Evolutionary conservation across 495 filamentous ascomycete genomes (phyloP).

Genomic region (Saxophila tyrrhenica): DNA sequence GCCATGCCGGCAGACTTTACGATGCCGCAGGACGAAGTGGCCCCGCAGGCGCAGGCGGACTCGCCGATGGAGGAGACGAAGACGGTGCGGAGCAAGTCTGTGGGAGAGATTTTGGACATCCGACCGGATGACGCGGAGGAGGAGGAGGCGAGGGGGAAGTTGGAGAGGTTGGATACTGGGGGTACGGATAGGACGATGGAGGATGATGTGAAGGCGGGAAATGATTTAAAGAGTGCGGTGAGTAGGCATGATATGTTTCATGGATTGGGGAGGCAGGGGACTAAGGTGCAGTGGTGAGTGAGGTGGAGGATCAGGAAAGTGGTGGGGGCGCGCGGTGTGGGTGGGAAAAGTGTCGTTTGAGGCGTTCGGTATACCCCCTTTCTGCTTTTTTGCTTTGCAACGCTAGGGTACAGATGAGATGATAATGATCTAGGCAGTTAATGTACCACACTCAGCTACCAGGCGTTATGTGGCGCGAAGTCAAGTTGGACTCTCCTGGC

Average conservation of each 20-base stretch:
- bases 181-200: not conserved
- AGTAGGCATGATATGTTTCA: constrained; percentile 20
- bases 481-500: no score
- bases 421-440: no score
- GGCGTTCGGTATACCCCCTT: not conserved
- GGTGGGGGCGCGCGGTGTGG: not conserved
- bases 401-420: no score
- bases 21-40: not conserved
- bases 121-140: not conserved
- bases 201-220: not conserved
- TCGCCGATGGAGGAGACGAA: not conserved
- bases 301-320: not conserved
- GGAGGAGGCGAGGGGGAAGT: not conserved
- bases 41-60: not conserved
- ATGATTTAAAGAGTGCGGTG: not conserved
- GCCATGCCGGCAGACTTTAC: not conserved
- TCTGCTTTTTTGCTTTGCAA: not conserved
- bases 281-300: constrained; percentile 4
- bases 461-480: no score
- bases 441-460: no score
- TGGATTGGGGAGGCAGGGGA: constrained; percentile 14
- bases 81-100: constrained; percentile 10
- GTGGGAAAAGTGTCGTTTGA: not conserved
- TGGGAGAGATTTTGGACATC: constrained; percentile 12
- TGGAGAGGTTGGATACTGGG: constrained; percentile 9